phyloP scores from a whole-genome alignment of 768 basidiomycete genomes.

The Crassisporium funariophilum region DNA sequence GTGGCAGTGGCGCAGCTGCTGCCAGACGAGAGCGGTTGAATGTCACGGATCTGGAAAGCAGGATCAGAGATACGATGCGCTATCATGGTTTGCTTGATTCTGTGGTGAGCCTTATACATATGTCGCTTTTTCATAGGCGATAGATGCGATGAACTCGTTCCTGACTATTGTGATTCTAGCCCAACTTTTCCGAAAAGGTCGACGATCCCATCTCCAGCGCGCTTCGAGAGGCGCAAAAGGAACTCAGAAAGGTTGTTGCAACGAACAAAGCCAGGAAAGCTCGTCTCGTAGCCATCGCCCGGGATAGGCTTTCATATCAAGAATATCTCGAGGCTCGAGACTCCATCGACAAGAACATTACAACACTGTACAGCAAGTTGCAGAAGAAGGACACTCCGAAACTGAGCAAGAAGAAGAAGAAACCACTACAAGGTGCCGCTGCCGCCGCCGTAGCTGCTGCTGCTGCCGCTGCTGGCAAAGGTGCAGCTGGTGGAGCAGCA shows the following conservation, averaged over 20 bases:
- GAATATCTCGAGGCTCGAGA: constrained; percentile 89
- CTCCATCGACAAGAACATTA: constrained; percentile 84
- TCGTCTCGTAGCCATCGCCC: constrained; percentile 73
- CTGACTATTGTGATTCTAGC: constrained; percentile 49
- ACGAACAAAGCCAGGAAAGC: constrained; percentile 83
- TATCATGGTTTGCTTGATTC: constrained; percentile 71
- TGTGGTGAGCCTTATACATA: constrained; percentile 53
- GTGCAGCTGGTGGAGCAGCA: constrained; percentile 31
- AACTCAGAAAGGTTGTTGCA: constrained; percentile 74
- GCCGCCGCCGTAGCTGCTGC: constrained; percentile 21
- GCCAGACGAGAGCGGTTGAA: constrained; percentile 75
- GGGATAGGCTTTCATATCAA: constrained; percentile 86
- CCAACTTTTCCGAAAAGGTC: constrained; percentile 74
- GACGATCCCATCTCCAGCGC: constrained; percentile 95
- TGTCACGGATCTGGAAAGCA: constrained; percentile 76
- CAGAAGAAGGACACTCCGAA: constrained; percentile 83
- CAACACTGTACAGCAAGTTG: constrained; percentile 70
- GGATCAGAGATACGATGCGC: constrained; percentile 75
- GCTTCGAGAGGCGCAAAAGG: constrained; percentile 83
- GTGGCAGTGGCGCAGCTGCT: constrained; percentile 77
- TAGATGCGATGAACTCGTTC: no score
- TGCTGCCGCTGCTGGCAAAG: constrained; percentile 26
- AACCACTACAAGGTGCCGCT: constrained; percentile 32
- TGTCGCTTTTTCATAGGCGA: no score
- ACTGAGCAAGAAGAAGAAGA: constrained; percentile 79